Evolutionary conservation across 495 filamentous ascomycete genomes (phyloP), one percentile per base, ranked within the genome.

Genomic region (Staphylotrichum longicolle): DNA sequence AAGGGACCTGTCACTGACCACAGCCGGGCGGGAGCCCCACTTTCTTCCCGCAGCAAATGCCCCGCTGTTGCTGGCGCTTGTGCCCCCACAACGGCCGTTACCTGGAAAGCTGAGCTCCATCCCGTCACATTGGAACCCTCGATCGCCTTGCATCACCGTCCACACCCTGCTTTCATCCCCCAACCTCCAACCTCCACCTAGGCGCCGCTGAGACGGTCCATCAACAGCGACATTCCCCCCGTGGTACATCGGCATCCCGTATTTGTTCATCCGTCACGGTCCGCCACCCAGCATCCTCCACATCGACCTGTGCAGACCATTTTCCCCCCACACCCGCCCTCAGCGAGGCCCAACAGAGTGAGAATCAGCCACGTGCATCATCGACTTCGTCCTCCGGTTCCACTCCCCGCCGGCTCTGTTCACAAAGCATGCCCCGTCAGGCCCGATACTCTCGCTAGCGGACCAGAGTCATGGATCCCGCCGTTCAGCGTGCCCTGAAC

Each of bases 401-500:
- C 27, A 8, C 32, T 47, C 5, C 27, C 27, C 7, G 3, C 32
- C 12, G 27, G 46, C 34, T n/a, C 42, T 39, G 10, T 6, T 27
- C 33, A 3, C 14, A 6, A n/a, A 54, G 48, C 37, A 65, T 58
- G 58, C 54, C 20, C 56, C 30, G 11, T 34, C 45, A 5, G 40
- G 14, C 39, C 56, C 48, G 30, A 53, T 39, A 56, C 40, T 60
- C 48, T 34, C 15, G 32, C 40, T 62, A 60, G 42, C 42, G 37
- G 40, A 53, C 15, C 64, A 49, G 59, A 70, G 67, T 58, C 65
- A 98, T 98, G 94, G 94, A 98, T 79, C 77, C 84, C 66, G 86
- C 85, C 72, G 86, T 96, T 70, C 91, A 96, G 75, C 89, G 93
- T 65, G 81, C 91, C 66, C 85, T 99, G 72, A 96, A 92, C 71